Evolutionary conservation across 176 grass and related monocot genomes (phyloP).

Genomic region (Oryza australiensis): DNA sequence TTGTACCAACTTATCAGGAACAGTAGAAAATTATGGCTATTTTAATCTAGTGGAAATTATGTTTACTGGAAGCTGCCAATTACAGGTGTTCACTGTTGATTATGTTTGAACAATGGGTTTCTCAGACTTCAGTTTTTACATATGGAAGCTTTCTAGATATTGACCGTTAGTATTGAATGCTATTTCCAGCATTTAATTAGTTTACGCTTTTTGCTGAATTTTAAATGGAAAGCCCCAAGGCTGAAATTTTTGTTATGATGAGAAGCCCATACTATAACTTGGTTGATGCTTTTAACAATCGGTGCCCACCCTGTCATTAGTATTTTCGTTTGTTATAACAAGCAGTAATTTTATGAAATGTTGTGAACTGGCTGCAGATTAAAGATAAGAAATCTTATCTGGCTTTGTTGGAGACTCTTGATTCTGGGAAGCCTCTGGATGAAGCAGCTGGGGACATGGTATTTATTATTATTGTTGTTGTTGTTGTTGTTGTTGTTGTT

Average conservation of each 20-base stretch:
- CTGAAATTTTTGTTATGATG: slow-evolving; percentile 5
- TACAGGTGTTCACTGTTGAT: background rate
- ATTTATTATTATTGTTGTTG: slow-evolving; percentile 18
- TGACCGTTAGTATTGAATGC: background rate
- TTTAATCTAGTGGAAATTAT: background rate
- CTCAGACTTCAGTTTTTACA: background rate
- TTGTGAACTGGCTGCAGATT: slow-evolving; percentile 56
- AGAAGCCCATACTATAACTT: background rate
- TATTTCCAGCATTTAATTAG: background rate
- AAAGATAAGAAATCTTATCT: slow-evolving; percentile 76
- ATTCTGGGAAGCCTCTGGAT: slow-evolving; percentile 90
- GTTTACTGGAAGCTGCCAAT: background rate
- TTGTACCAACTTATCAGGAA: background rate
- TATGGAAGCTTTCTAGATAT: background rate
- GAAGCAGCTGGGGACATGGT: slow-evolving; percentile 84
- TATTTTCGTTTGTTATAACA: slow-evolving; percentile 16
- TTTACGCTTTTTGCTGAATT: slow-evolving; percentile 10
- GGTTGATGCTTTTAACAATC: background rate
- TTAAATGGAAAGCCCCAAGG: background rate
- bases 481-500: too few relatives aligned
- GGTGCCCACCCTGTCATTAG: background rate
- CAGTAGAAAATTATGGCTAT: background rate
- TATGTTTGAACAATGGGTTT: background rate
- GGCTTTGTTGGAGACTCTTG: slow-evolving; percentile 74
- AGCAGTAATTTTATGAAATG: slow-evolving; percentile 18